Base-by-base conservation (phyloP, 129 eudicot species). In the Gnaphalium uliginosum region DNA sequence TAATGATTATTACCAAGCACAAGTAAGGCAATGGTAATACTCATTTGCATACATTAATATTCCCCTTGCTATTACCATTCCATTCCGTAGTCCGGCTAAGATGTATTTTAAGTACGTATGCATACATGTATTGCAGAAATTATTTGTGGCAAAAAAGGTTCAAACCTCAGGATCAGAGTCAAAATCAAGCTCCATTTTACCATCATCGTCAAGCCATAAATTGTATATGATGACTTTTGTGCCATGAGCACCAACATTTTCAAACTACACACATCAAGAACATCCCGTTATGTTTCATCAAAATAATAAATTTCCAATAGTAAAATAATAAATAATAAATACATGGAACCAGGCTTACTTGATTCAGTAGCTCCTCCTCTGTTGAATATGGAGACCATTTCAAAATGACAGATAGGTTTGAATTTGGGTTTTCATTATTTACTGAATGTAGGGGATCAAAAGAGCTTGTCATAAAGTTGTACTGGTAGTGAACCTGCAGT, bases 161-260 rank as follows among this genome's bases (percentile, higher is more conserved):
- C 50, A 26, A 41, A 83, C 93, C 90, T 85, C 88, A 22, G 73
- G 62, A 67, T 88, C 93, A 7, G 76, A 74, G 68, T 85, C 84
- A 54, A 88, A 88, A 79, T 84, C 85, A 25, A 88, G 82, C 75
- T 88, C 90, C 84, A 78, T 54, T 2, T 66, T 79, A 58, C 90
- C 86, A 27, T 88, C 93, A 21, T 74, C 90, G 53, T 85, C 86
- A 67, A 78, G 79, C 98, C 98, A 93, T 72, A 93, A 87, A 86
- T 93, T 93, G 87, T 85, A 93, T 54, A 93, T 78, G 63, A 93
- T 46, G 33, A 88, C 69, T 84, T 87, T 88, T 8, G 98, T 88
- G 72, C 98, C 98, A 82, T 90, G 98, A 71, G 87, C 76, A 60
- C 90, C 96, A 57, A 90, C 80, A 72, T 83, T 84, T 81, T 85